phyloP scores from a whole-genome alignment of 345 rosid genomes.

The Orychophragmus violaceus region DNA sequence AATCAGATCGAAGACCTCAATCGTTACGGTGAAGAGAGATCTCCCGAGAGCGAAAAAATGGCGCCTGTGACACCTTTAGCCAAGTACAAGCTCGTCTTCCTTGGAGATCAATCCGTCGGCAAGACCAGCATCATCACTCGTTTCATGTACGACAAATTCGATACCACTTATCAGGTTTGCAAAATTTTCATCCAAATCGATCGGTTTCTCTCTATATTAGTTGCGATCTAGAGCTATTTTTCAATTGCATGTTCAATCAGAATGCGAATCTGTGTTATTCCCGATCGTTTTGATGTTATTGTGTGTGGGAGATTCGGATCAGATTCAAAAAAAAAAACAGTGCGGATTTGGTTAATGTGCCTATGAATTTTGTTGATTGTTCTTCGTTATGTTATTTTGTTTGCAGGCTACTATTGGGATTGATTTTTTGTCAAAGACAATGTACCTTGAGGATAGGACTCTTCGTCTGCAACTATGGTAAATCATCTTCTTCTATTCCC shows the following conservation, averaged over 20 bases:
- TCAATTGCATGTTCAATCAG: neutral
- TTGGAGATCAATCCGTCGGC: conserved; percentile 86
- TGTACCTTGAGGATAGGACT: conserved; percentile 92
- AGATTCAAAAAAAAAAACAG: too few species aligned
- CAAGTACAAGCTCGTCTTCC: conserved; percentile 73
- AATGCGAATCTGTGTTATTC: neutral
- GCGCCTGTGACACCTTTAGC: conserved; percentile 82
- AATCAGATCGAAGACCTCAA: too few species aligned
- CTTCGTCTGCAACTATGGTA: conserved; percentile 94
- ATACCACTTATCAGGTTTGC: conserved; percentile 84
- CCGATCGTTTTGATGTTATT: neutral
- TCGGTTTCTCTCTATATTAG: too few species aligned
- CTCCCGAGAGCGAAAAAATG: conserved; percentile 32
- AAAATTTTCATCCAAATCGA: too few species aligned
- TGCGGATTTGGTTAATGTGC: conserved; percentile 1
- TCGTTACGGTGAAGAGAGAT: too few species aligned
- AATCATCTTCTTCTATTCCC: neutral
- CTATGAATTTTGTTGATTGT: neutral
- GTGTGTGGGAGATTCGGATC: neutral
- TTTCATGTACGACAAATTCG: conserved; percentile 95
- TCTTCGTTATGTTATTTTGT: neutral
- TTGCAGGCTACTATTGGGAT: conserved; percentile 90
- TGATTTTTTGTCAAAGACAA: conserved; percentile 87
- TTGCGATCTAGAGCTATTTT: neutral
- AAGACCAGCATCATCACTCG: conserved; percentile 93